Conservation (phyloP, 1,284 basidiomycete species). For the Moesziomyces antarcticus region DNA sequence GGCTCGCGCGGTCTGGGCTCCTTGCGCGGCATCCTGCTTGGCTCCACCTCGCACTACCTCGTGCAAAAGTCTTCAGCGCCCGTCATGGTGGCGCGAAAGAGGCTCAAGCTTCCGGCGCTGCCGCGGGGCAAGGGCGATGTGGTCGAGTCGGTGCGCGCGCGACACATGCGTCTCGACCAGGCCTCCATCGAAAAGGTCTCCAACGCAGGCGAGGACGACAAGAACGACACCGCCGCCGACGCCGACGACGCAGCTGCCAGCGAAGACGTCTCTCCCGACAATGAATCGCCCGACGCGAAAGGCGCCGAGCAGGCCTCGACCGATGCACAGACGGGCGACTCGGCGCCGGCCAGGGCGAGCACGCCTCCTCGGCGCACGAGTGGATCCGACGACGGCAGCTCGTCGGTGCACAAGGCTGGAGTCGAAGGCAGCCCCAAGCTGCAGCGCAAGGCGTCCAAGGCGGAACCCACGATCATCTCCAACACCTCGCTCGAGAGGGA, state of each 20-base stretch:
- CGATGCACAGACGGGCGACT: background rate
- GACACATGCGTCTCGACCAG: conserved; percentile 65
- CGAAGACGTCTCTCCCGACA: conserved; percentile 19
- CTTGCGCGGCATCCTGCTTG: conserved; percentile 91
- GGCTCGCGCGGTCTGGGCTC: conserved; percentile 90
- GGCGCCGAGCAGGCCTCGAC: background rate
- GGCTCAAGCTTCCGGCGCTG: conserved; percentile 61
- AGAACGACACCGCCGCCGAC: conserved; percentile 6
- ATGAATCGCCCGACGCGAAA: background rate
- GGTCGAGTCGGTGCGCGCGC: conserved; percentile 57
- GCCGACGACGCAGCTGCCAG: conserved; percentile 6
- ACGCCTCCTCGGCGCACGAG: conserved; percentile 4
- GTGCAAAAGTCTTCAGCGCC: conserved; percentile 91
- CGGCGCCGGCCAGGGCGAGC: background rate
- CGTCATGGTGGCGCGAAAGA: conserved; percentile 76
- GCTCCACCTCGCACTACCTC: conserved; percentile 96
- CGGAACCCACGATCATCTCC: conserved; percentile 24
- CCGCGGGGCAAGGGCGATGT: conserved; percentile 65
- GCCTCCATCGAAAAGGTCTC: conserved; percentile 63
- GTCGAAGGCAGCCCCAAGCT: conserved; percentile 26
- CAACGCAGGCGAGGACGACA: conserved; percentile 27
- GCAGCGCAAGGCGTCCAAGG: conserved; percentile 32
- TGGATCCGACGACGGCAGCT: conserved; percentile 1
- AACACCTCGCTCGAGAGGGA: conserved; percentile 39
- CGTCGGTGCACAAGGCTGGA: background rate